Conservation (phyloP, 768 basidiomycete genomes). For the Clavulina sp. region DNA sequence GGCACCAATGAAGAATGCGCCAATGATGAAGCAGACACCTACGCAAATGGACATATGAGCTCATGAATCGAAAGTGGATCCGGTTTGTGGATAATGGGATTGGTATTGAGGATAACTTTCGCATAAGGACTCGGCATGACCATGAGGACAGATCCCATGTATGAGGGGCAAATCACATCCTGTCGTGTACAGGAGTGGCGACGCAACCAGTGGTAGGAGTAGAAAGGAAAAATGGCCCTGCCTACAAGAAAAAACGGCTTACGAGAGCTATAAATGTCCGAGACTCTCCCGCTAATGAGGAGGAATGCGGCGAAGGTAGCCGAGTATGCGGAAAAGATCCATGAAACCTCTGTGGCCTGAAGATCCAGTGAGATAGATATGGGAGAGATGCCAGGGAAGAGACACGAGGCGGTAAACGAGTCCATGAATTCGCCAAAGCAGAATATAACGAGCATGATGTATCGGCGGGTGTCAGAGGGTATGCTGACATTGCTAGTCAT, state of each 20-base stretch:
- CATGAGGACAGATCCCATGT: too few relatives aligned
- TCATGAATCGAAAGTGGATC: too few relatives aligned
- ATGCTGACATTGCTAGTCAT: too few relatives aligned
- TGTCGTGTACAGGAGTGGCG: too few relatives aligned
- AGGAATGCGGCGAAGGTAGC: conserved; percentile 2
- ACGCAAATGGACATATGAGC: too few relatives aligned
- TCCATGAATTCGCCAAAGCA: not conserved
- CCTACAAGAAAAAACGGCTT: not conserved
- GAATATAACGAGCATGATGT: not conserved
- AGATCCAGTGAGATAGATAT: not conserved
- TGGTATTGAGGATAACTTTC: too few relatives aligned
- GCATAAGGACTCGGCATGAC: too few relatives aligned
- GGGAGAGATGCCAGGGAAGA: not conserved
- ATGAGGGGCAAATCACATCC: too few relatives aligned
- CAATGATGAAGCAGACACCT: conserved; percentile 25
- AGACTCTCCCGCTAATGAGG: not conserved
- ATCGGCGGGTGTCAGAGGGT: too few relatives aligned
- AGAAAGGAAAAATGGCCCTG: too few relatives aligned
- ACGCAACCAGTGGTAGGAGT: not conserved
- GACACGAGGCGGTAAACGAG: not conserved
- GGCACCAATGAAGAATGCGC: conserved; percentile 26
- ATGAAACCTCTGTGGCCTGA: not conserved
- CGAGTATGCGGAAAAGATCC: not conserved
- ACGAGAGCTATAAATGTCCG: conserved; percentile 1
- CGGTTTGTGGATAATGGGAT: too few relatives aligned